Conservation (phyloP, 495 filamentous ascomycete genomes). For the Durotheca rogersii region DNA sequence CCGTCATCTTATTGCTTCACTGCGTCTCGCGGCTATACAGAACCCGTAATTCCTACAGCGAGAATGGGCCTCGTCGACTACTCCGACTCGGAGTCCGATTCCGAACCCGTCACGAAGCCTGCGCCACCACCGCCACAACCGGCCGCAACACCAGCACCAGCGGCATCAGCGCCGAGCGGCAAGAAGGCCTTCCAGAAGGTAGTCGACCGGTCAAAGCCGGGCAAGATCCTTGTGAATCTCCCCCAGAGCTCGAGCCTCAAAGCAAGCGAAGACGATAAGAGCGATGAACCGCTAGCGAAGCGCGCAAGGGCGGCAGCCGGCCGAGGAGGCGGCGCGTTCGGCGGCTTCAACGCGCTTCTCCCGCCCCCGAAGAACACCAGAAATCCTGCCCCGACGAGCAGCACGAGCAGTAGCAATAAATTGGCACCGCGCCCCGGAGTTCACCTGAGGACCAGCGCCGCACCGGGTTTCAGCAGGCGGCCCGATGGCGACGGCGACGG, state of each 20-base stretch:
- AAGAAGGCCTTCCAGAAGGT: slow-evolving; percentile 69
- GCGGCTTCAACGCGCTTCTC: slow-evolving; percentile 82
- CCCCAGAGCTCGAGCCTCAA: slow-evolving; percentile 48
- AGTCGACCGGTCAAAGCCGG: slow-evolving; percentile 73
- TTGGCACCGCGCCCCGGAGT: slow-evolving; percentile 52
- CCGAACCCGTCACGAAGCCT: slow-evolving; percentile 57
- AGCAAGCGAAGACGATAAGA: slow-evolving; percentile 29
- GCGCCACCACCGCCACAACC: slow-evolving; percentile 13
- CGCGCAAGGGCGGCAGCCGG: slow-evolving; percentile 54
- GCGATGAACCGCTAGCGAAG: slow-evolving; percentile 70
- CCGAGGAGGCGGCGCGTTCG: slow-evolving; percentile 55
- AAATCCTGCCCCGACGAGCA: slow-evolving; percentile 35
- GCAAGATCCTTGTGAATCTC: slow-evolving; percentile 79
- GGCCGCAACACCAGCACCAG: slow-evolving; percentile 29
- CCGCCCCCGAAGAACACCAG: slow-evolving; percentile 73
- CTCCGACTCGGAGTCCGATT: slow-evolving; percentile 77
- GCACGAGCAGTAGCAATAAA: slow-evolving; percentile 38
- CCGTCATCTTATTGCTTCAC: too few species aligned
- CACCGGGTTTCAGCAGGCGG: slow-evolving; percentile 72
- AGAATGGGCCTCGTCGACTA: slow-evolving; percentile 78
- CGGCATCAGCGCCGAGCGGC: slow-evolving; percentile 36
- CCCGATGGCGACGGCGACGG: slow-evolving; percentile 34
- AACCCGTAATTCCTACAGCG: too few species aligned
- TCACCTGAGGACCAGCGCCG: slow-evolving; percentile 75
- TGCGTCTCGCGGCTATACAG: too few species aligned